Conservation (phyloP, 2,329 filamentous ascomycete genomes). For the Nemania sp. region DNA sequence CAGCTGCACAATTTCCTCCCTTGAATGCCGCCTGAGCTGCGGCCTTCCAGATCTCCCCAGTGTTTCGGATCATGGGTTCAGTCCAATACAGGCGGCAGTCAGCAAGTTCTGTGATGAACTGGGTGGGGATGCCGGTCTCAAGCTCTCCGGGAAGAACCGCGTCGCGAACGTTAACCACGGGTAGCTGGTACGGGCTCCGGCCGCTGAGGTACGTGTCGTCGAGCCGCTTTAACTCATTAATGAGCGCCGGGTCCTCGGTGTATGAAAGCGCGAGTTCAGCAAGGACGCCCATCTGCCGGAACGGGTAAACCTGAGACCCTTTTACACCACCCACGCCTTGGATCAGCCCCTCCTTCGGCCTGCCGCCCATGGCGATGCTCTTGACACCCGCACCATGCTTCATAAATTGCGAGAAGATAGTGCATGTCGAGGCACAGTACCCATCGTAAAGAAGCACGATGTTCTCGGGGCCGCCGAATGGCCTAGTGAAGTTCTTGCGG, state of each 20-base stretch:
- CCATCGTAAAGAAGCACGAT: slow-evolving; percentile 38
- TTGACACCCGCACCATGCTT: slow-evolving; percentile 32
- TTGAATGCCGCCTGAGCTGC: slow-evolving; percentile 34
- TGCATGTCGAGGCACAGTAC: slow-evolving; percentile 37
- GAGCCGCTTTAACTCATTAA: slow-evolving; percentile 23
- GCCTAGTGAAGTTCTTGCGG: slow-evolving; percentile 35
- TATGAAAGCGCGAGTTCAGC: slow-evolving; percentile 24
- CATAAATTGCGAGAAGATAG: slow-evolving; percentile 38
- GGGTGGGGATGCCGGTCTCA: slow-evolving; percentile 28
- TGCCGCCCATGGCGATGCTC: slow-evolving; percentile 36
- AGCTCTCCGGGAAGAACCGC: slow-evolving; percentile 26
- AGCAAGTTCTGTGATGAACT: slow-evolving; percentile 35
- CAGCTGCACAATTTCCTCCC: slow-evolving; percentile 31
- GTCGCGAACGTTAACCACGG: slow-evolving; percentile 35
- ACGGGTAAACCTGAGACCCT: slow-evolving; percentile 30
- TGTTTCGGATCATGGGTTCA: slow-evolving; percentile 24
- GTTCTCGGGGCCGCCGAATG: slow-evolving; percentile 35
- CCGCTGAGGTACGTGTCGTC: slow-evolving; percentile 23
- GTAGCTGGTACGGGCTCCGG: slow-evolving; percentile 28
- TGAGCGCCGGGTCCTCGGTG: slow-evolving; percentile 12
- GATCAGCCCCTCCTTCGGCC: slow-evolving; percentile 19
- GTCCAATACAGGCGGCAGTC: slow-evolving; percentile 38
- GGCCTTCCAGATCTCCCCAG: slow-evolving; percentile 36
- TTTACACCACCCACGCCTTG: slow-evolving; percentile 34
- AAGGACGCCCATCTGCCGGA: slow-evolving; percentile 21